Percentiles rank a stretch among this genome's conserved stretches.
Conservation (phyloP, 768 basidiomycete genomes). For the Termitomyces eurrhizus region DNA sequence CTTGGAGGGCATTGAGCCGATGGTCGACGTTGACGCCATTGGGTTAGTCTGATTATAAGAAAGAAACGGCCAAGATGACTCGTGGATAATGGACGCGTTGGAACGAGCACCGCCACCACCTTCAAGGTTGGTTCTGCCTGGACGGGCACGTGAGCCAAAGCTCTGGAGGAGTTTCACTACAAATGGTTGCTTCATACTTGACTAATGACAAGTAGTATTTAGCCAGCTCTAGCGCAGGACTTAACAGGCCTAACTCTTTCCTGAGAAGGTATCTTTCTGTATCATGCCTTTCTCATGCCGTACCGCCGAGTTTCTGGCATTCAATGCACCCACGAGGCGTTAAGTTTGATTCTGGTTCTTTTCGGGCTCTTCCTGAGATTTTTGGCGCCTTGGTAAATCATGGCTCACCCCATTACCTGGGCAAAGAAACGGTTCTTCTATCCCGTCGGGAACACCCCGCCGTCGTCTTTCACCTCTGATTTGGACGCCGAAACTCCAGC, state of each 20-base stretch:
- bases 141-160: slow-evolving; percentile 8
- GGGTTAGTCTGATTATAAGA: background rate
- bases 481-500: slow-evolving; percentile 45
- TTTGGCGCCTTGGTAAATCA: slow-evolving; percentile 11
- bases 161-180: too few relatives aligned
- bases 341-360: background rate
- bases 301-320: background rate
- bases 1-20: slow-evolving; percentile 54
- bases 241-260: background rate
- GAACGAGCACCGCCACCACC: slow-evolving; percentile 10
- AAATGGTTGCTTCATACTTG: background rate
- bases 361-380: background rate
- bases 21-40: slow-evolving; percentile 12
- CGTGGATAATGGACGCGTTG: slow-evolving; percentile 14
- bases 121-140: background rate
- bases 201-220: background rate
- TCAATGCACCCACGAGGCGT: background rate
- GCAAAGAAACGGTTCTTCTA: slow-evolving; percentile 48
- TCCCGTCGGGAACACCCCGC: slow-evolving; percentile 56
- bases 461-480: slow-evolving; percentile 43
- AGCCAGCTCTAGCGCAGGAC: background rate
- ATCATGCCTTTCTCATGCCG: background rate
- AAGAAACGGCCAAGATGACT: slow-evolving; percentile 3
- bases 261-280: background rate
- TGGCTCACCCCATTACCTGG: slow-evolving; percentile 45